These are phyloP conservation scores for Citeromyces hawaiiensis DNA, from an alignment of 1,139 yeast species.

Conservation along the genomic window DNA sequence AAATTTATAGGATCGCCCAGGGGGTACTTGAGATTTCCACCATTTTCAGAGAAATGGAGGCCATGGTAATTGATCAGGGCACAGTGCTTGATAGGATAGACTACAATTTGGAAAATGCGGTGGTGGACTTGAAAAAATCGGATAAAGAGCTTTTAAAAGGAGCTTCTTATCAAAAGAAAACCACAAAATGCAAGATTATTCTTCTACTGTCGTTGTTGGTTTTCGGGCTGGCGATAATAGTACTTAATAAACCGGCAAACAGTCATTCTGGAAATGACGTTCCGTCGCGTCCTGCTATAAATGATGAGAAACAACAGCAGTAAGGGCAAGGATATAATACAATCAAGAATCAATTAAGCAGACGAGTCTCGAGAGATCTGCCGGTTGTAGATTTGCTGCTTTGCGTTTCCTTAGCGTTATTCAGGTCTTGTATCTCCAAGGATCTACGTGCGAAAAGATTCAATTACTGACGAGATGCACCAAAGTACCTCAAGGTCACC, in stretches of 20 bases:
- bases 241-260: conserved; percentile 49
- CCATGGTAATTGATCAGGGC: conserved; percentile 89
- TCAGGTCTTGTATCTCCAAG: too few species aligned
- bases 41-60: conserved; percentile 86
- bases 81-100: conserved; percentile 87
- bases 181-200: conserved; percentile 84
- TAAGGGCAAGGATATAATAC: background rate
- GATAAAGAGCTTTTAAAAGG: conserved; percentile 71
- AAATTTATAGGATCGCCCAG: conserved; percentile 81
- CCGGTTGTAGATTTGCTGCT: too few species aligned
- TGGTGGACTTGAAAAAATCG: conserved; percentile 61
- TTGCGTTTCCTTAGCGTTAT: too few species aligned
- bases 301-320: background rate
- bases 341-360: background rate
- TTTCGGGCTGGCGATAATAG: conserved; percentile 55
- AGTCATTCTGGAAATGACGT: conserved; percentile 11
- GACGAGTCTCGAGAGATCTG: too few species aligned
- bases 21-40: conserved; percentile 89
- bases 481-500: too few species aligned
- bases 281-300: background rate
- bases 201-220: conserved; percentile 60
- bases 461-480: too few species aligned
- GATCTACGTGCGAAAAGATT: too few species aligned
- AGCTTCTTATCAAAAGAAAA: conserved; percentile 68
- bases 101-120: conserved; percentile 74